A percentile compares a stretch with the other conserved stretches of the same genome.
Evolutionary conservation across 306 rosid species (phyloP).

Genomic region (Senna siamea): DNA sequence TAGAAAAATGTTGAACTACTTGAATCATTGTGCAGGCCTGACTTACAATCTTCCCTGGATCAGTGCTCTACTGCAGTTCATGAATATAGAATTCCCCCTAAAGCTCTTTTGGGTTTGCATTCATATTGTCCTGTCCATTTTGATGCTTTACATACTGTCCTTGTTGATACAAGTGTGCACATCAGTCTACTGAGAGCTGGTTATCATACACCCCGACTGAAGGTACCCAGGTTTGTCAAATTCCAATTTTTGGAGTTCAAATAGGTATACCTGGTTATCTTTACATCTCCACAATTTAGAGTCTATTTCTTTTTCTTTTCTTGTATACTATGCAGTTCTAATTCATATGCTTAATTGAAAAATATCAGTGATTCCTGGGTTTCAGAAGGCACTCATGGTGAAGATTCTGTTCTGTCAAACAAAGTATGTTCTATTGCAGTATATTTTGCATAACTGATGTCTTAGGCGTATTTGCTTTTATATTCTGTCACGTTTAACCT

Average conservation of each 20-base stretch:
- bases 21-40: conserved; percentile 56
- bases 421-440: conserved; percentile 55
- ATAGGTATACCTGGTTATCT: conserved; percentile 15
- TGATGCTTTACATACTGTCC: conserved; percentile 87
- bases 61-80: conserved; percentile 73
- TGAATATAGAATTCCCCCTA: conserved; percentile 88
- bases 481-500: neutral
- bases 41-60: conserved; percentile 64
- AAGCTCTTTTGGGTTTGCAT: conserved; percentile 90
- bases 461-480: neutral
- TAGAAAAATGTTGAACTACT: conserved; percentile 28
- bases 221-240: conserved; percentile 81
- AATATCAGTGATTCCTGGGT: conserved; percentile 57
- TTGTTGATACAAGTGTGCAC: conserved; percentile 83
- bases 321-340: conserved; percentile 25
- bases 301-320: conserved; percentile 26
- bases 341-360: conserved; percentile 42
- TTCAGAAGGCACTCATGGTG: conserved; percentile 53
- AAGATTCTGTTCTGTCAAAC: conserved; percentile 53
- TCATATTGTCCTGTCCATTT: conserved; percentile 90
- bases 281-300: conserved; percentile 21
- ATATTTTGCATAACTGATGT: neutral
- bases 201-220: conserved; percentile 48
- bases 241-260: conserved; percentile 41
- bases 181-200: conserved; percentile 73